Percentiles rank a stretch among this genome's conserved stretches.
Conservation (phyloP, 768 basidiomycete species). For the Sarcodon sp. region DNA sequence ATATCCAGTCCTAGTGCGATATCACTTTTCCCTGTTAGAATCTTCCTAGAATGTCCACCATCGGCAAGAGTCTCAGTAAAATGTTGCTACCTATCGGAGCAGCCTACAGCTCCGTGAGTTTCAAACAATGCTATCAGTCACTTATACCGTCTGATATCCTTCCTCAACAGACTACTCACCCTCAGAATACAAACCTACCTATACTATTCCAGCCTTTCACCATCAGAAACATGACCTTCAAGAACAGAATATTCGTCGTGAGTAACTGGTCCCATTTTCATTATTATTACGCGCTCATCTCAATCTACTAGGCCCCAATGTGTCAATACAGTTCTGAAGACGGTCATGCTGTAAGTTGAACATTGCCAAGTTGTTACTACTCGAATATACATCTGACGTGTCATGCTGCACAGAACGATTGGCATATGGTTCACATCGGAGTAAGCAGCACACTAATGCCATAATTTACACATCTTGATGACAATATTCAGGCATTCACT, state of each 20-base stretch:
- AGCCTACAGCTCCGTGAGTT: conserved; percentile 18
- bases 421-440: conserved; percentile 74
- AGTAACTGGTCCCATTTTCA: conserved; percentile 7
- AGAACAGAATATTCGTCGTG: conserved; percentile 65
- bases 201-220: conserved; percentile 54
- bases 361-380: too few relatives aligned
- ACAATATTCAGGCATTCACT: conserved; percentile 25
- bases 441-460: conserved; percentile 16
- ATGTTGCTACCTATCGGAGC: conserved; percentile 37
- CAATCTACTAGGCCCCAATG: conserved; percentile 48
- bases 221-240: conserved; percentile 49
- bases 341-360: conserved; percentile 34
- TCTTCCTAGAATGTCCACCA: conserved; percentile 8
- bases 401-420: conserved; percentile 34
- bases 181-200: conserved; percentile 38
- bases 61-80: conserved; percentile 23
- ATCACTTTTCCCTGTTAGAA: too few relatives aligned
- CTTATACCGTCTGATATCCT: not conserved
- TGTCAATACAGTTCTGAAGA: conserved; percentile 69
- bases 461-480: not conserved
- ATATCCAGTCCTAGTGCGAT: too few relatives aligned
- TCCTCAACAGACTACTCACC: conserved; percentile 18
- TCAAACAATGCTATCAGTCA: conserved; percentile 7
- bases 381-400: too few relatives aligned
- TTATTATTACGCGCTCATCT: not conserved